Base-by-base conservation (phyloP, 805 yeast species). In the Myxozyma vanderwaltii region DNA sequence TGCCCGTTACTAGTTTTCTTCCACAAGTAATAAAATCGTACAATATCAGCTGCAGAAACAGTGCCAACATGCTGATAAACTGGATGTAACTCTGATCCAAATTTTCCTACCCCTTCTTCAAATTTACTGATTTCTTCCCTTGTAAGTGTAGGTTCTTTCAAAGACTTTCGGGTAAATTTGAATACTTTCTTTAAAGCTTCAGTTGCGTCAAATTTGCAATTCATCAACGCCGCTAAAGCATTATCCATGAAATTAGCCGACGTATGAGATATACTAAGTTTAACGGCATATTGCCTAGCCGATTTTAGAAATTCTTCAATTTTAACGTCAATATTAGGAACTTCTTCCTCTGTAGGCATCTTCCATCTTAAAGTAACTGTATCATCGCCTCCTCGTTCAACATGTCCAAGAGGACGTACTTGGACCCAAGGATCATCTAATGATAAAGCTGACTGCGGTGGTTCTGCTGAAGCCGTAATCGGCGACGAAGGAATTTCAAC, bases 1-100 rank as follows among this genome's bases (percentile, higher is more conserved):
- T 81, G 84, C 0, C 97, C 97, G 45, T 79, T 78, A 31, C 81
- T 76, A 0, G 96, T 86, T 71, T 91, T 91, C 73, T 91, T 91
- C 98, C 98, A 92, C 54, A 89, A 75, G 68, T 92, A 92, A 69
- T 90, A 92, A 70, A 80, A 91, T 58, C 97, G 75, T 1, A 92
- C 98, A 63, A 91, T 78, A 86, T 86, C 88, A 0, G 91, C 81
- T 56, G 84, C 76, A 0, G 90, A 76, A 67, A 88, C 95, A 0
- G 91, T 80, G 31, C 80, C 81, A n/a, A 92, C 94, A 57, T 80
- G 82, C 69, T 84, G 81, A 63, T 70, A 82, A 0, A 89, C 91
- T 0, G 86, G 89, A 69, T 83, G 84, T 29, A 94, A 74, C 67
- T 91, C 96, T 68, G 88, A 84, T 4, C 96, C 97, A 69, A 81